Base-by-base conservation (phyloP, 495 filamentous ascomycete species). In the Penicillium cataractarum region DNA sequence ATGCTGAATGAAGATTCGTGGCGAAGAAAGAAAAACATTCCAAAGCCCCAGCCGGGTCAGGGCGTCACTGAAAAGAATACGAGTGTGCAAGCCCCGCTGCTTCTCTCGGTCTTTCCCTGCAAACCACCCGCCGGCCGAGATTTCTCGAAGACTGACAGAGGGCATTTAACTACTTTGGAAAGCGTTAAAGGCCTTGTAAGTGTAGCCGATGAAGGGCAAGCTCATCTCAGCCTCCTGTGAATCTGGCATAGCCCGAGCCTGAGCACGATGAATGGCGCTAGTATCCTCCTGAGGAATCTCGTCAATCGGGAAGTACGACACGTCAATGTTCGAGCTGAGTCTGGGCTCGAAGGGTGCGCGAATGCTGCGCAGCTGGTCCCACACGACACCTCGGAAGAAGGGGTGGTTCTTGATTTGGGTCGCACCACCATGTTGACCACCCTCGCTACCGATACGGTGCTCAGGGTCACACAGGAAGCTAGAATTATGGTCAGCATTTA, bases 301-400 rank as follows among this genome's bases (percentile, higher is more conserved):
- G 73, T 98, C 94, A 48, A 92, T 97, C 8, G 95, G 95, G 88
- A 99, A 99, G 80, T 99, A 97, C 24, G 92, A 92, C n/a, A 93
- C 95, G 74, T 99, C 95, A 61, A 97, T 90, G 72, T 92, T 93
- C 33, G 92, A 96, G 57, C 87, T 88, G 60, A 99, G 83, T 68
- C 91, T 90, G 0, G 95, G 95, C 76, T 98, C 93, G 73, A 99
- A 99, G 1, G 95, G 95, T 44, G 95, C 95, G 27, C 93, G 89
- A 70, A 99, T 98, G 39, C 85, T 85, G 54, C 96, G 92, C 64
- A 99, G 83, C 64, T 89, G 88, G 54, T 97, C 92, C 82, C 94
- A 99, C 58, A 94, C 87, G 15, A 99, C 95, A 52, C 95, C 94
- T 24, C 89, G 89, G 90, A 99, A 99, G 85, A 98, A 98, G 9